phyloP scores from a whole-genome alignment of 495 filamentous ascomycete genomes.

The Xylaria curta region DNA sequence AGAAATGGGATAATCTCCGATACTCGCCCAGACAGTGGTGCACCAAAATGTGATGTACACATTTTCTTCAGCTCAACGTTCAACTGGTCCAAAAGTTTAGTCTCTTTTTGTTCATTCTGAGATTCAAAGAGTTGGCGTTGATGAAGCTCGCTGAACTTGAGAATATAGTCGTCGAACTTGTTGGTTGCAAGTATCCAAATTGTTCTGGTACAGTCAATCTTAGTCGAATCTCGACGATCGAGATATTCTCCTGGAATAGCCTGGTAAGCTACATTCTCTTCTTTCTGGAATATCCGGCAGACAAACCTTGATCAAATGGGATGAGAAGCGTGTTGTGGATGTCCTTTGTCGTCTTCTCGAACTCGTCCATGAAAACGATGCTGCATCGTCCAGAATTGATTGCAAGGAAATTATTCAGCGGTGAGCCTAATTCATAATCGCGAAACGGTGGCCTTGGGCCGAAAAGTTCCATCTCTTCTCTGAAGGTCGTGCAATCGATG shows the following conservation, averaged over 20 bases:
- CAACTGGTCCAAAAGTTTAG: slow-evolving; percentile 39
- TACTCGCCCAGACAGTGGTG: slow-evolving; percentile 50
- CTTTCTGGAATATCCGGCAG: neutral
- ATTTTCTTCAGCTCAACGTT: slow-evolving; percentile 40
- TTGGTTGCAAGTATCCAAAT: slow-evolving; percentile 66
- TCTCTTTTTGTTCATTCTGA: slow-evolving; percentile 26
- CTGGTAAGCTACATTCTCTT: neutral
- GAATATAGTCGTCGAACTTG: slow-evolving; percentile 50
- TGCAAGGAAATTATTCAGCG: neutral
- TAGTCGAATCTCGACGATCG: slow-evolving; percentile 50
- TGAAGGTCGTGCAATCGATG: neutral
- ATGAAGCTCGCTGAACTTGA: slow-evolving; percentile 42
- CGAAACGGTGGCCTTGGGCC: neutral
- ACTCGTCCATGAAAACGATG: slow-evolving; percentile 6
- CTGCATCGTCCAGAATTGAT: neutral
- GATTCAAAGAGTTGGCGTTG: slow-evolving; percentile 33
- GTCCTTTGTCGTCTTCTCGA: neutral
- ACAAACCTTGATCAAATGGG: slow-evolving; percentile 3
- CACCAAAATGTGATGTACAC: slow-evolving; percentile 41
- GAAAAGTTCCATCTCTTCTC: neutral
- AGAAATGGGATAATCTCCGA: slow-evolving; percentile 55
- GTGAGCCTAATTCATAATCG: neutral
- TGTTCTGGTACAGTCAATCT: slow-evolving; percentile 58
- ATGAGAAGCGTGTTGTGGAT: neutral
- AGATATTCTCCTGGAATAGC: slow-evolving; percentile 41